Conservation (phyloP, 306 rosid genomes). For the Quercus dentata region DNA sequence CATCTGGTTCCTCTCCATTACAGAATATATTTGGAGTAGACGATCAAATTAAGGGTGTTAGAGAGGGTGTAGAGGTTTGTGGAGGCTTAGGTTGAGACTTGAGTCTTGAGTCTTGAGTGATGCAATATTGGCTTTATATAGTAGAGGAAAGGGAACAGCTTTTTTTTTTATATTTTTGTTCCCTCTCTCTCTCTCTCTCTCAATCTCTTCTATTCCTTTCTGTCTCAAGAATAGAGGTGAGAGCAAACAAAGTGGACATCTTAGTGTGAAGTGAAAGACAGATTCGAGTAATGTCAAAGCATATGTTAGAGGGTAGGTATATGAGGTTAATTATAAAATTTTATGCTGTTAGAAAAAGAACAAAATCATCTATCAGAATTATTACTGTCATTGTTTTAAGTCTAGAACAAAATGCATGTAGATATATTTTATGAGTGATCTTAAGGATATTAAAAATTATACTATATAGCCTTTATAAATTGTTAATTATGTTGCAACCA, state of each 20-base stretch:
- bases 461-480: no score
- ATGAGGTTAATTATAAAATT: background rate
- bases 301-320: background rate
- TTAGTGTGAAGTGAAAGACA: background rate
- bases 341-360: background rate
- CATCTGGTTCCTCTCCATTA: constrained; percentile 61
- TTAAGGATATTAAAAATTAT: no score
- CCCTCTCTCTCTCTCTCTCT: background rate
- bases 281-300: constrained; percentile 7
- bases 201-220: background rate
- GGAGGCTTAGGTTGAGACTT: constrained; percentile 6
- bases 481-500: no score
- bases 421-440: no score
- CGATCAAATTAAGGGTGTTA: background rate
- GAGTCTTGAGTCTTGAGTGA: constrained; percentile 1
- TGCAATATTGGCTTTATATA: constrained; percentile 40
- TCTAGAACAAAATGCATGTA: background rate
- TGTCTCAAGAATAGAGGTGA: background rate
- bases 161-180: background rate
- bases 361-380: background rate
- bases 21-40: background rate
- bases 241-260: background rate
- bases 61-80: background rate
- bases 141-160: background rate
- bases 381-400: background rate